A percentile compares a stretch with the other conserved stretches of the same genome.
phyloP scores from a whole-genome alignment of 768 basidiomycete species.

The Suillus ampliporus region DNA sequence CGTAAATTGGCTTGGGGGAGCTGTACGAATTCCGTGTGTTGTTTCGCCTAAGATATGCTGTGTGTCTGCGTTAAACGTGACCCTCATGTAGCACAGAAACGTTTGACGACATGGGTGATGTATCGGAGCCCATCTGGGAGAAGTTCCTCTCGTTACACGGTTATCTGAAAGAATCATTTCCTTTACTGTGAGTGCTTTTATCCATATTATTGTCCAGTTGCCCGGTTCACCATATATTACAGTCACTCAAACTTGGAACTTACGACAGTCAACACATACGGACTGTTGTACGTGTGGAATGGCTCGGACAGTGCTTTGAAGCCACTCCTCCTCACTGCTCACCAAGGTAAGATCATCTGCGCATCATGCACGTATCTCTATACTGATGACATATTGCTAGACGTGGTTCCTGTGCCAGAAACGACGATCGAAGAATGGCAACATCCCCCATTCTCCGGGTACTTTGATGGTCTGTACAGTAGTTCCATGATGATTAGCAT shows the following conservation, averaged over 20 bases:
- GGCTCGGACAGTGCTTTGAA: conserved; percentile 62
- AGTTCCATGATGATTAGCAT: not conserved
- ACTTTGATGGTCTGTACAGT: conserved; percentile 48
- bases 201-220: conserved; percentile 47
- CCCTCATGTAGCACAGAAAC: conserved; percentile 49
- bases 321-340: conserved; percentile 72
- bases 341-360: conserved; percentile 50
- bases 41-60: not conserved
- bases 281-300: conserved; percentile 74
- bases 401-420: conserved; percentile 65
- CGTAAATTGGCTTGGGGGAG: conserved; percentile 44
- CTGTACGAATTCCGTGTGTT: conserved; percentile 47
- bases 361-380: no score
- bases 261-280: conserved; percentile 73
- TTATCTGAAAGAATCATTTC: conserved; percentile 64
- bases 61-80: conserved; percentile 3
- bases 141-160: conserved; percentile 57
- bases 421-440: conserved; percentile 58
- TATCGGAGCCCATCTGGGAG: conserved; percentile 60
- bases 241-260: conserved; percentile 45
- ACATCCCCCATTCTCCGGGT: conserved; percentile 62
- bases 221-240: conserved; percentile 41
- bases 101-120: conserved; percentile 51
- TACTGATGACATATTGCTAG: conserved; percentile 31
- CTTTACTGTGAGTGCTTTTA: conserved; percentile 54